phyloP scores from a whole-genome alignment of 805 yeast species.

The Teunomyces aglyptinius region DNA sequence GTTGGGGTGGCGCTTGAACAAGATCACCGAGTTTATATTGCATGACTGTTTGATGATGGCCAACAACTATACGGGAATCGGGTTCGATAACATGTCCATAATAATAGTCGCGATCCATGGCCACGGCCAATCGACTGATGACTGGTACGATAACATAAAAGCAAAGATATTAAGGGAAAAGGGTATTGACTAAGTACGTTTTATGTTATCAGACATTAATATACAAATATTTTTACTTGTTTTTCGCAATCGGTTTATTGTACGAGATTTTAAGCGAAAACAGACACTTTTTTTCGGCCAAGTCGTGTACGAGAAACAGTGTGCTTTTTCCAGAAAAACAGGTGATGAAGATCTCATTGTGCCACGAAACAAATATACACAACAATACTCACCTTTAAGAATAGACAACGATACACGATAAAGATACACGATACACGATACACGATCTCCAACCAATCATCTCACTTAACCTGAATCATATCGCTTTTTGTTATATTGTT shows the following conservation, averaged over 20 bases:
- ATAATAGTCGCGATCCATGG: constrained; percentile 64
- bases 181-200: background rate
- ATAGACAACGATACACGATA: too few species aligned
- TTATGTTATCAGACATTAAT: background rate
- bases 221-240: background rate
- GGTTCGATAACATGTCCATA: constrained; percentile 80
- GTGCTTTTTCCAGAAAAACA: too few species aligned
- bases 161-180: constrained; percentile 20
- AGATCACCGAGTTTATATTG: constrained; percentile 56
- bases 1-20: constrained; percentile 56
- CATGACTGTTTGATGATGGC: constrained; percentile 72
- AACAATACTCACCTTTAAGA: too few species aligned
- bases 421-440: too few species aligned
- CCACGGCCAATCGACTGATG: constrained; percentile 39
- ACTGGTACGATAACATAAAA: constrained; percentile 60
- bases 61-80: constrained; percentile 70
- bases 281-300: background rate
- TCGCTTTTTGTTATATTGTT: too few species aligned
- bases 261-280: background rate
- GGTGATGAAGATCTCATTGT: too few species aligned
- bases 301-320: background rate
- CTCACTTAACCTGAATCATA: background rate
- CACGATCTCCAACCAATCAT: too few species aligned
- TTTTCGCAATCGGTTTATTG: background rate
- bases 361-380: too few species aligned